Percentiles rank a stretch among this genome's conserved stretches.
Evolutionary conservation across 129 eudicot species (phyloP).

Genomic region (Pulicaria dysenterica): DNA sequence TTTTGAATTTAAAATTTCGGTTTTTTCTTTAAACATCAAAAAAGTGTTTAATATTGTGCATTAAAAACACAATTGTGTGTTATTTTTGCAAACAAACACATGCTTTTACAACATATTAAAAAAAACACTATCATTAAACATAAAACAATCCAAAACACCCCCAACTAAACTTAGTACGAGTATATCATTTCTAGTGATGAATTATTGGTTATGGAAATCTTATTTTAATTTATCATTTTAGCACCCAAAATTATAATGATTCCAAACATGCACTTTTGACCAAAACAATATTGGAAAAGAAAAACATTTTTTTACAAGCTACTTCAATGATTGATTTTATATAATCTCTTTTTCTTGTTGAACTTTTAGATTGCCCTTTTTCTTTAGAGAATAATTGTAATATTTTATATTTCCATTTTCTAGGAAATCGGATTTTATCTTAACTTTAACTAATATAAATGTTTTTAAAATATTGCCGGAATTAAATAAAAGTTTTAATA

Average conservation of each 20-base stretch:
- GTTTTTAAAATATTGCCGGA: too few species aligned
- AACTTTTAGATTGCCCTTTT: not conserved
- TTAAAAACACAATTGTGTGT: too few species aligned
- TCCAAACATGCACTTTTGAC: constrained; percentile 71
- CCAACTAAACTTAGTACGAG: not conserved
- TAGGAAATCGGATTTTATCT: too few species aligned
- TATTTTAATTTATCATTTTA: constrained; percentile 36
- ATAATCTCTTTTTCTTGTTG: not conserved
- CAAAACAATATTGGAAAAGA: constrained; percentile 31
- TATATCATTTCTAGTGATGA: constrained; percentile 22
- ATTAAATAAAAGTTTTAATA: too few species aligned
- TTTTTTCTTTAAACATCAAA: too few species aligned
- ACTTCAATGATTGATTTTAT: constrained; percentile 30
- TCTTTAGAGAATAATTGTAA: not conserved
- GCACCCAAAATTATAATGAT: constrained; percentile 51
- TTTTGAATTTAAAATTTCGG: too few species aligned
- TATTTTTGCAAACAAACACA: too few species aligned
- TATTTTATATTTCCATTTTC: not conserved
- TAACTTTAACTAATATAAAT: too few species aligned
- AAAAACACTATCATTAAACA: too few species aligned
- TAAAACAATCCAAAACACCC: too few species aligned
- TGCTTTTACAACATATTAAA: too few species aligned
- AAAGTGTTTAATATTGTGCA: too few species aligned
- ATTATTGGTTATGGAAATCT: constrained; percentile 40
- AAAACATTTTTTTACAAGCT: constrained; percentile 12